Base-by-base conservation (phyloP, 345 rosid genomes). In the Clarkia xantiana region DNA sequence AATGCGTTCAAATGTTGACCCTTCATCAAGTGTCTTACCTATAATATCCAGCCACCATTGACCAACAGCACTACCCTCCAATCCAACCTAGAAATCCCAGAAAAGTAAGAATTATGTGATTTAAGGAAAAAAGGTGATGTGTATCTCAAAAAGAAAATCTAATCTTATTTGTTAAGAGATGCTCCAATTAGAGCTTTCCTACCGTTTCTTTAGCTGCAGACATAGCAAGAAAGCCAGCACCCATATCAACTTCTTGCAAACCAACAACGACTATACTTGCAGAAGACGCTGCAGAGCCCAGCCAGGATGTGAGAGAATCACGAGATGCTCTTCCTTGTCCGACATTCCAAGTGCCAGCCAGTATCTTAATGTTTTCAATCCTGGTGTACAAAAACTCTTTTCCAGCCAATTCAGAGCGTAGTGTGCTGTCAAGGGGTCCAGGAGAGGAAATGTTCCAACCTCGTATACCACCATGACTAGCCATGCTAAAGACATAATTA, bases 201-300 rank as follows among this genome's bases (percentile, higher is more conserved):
- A 91, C 98, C 55, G 96, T 84, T 77, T 91, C 98, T 66, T 80
- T 91, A 15, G 98, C 98, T 23, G 98, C 94, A 43, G 98, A 91
- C 87, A 91, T 80, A 52, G 98, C 98, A 56, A 91, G 94, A 64
- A 91, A 91, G 58, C 96, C 96, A 3, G 98, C 96, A 0, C 96
- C 94, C 98, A 91, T 91, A 52, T 91, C 98, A n/a, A 91, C 93
- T 61, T 91, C 98, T 70, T 91, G 98, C 67, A 86, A 62, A 15
- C 98, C 98, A 69, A 86, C 74, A 54, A 80, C 98, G 22, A 91
- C 67, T 23, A 91, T 84, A 50, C 89, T 90, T 57, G 85, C 94
- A 58, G 82, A 88, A 17, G 94, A 68, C n/a, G 74, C 69, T 42
- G 68, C 67, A 61, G 89, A 76, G 42, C 94, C 84, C 15, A 91